These are phyloP conservation scores for Cercophora samala DNA, from an alignment of 495 filamentous ascomycete genomes.

Conservation along the genomic window DNA sequence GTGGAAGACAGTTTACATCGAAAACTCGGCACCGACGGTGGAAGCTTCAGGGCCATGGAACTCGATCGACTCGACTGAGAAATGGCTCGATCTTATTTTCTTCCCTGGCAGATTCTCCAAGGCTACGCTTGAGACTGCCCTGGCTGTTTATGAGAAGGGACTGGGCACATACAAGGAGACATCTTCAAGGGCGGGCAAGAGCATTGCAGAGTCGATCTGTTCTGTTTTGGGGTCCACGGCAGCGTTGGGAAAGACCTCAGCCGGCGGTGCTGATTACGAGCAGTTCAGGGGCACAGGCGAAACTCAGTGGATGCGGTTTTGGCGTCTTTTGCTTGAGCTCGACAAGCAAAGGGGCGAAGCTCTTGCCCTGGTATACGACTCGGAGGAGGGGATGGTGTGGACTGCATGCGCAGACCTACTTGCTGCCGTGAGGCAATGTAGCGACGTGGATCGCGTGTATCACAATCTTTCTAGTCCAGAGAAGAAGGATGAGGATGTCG, in stretches of 20 bases:
- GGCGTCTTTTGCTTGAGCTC: conserved; percentile 77
- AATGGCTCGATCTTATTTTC: conserved; percentile 73
- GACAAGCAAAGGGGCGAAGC: conserved; percentile 80
- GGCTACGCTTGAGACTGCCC: conserved; percentile 76
- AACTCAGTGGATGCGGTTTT: conserved; percentile 86
- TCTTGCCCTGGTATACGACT: conserved; percentile 70
- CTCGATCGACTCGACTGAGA: conserved; percentile 59
- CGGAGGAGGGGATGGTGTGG: conserved; percentile 70
- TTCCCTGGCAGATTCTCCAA: conserved; percentile 73
- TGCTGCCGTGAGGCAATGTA: conserved; percentile 74
- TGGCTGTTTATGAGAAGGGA: conserved; percentile 68
- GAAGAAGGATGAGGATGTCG: conserved; percentile 35
- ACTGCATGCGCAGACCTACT: conserved; percentile 74
- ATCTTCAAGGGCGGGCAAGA: conserved; percentile 43
- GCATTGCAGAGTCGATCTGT: conserved; percentile 65
- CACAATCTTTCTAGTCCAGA: conserved; percentile 49
- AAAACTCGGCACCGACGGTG: conserved; percentile 54
- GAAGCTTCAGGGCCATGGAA: conserved; percentile 58
- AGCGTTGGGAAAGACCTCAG: conserved; percentile 54
- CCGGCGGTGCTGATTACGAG: conserved; percentile 67
- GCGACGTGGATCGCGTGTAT: conserved; percentile 65
- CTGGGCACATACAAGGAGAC: conserved; percentile 41
- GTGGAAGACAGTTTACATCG: conserved; percentile 70
- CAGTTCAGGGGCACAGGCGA: conserved; percentile 67
- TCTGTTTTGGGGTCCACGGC: conserved; percentile 63